Evolutionary conservation across 768 basidiomycete species (phyloP), one percentile per base, ranked within the genome.

Genomic region (Suillus subluteus): DNA sequence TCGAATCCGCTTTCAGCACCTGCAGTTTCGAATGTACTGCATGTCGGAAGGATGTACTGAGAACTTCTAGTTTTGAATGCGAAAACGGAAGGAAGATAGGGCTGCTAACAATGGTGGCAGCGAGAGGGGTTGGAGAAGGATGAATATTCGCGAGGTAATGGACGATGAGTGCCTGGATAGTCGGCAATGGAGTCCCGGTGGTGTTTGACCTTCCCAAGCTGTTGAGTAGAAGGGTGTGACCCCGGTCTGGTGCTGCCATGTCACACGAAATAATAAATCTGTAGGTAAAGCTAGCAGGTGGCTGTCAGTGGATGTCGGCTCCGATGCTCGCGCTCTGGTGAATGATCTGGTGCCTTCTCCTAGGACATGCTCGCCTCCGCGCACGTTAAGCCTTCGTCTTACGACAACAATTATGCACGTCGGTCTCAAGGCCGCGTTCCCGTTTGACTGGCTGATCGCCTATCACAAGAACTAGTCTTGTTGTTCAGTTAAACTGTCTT

Each of bases 61-160:
- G 73, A 0, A 72, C 66, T 43, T 77, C 70, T 40, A 78, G 72
- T 58, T 73, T 75, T 58, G 69, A 58, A 48, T 73, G 71, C 2
- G 76, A 73, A 61, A 77, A 79, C 0, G 76, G 76, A 13, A 71
- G 70, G 52, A 78, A 78, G 62, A 74, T 68, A 13, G 73, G 67
- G 65, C 76, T 78, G 62, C 72, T 74, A 52, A 78, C 72, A 65
- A 79, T 67, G 1, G 76, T 73, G 5, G 76, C 76, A 1, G 78
- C 74, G 30, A 78, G 74, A 6, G 78, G 76, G 6, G 78, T 79
- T 18, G 78, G 78, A 4, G 72, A 64, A 6, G 76, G 75, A 3
- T 68, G 6, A 13, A 78, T 72, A 21, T 63, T 66, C 0, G 75
- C 66, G 38, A 79, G 75, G 56, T 77, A 71, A n/a, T 78, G 73